These are phyloP conservation scores for Curvularia sp. DNA, from an alignment of 2,329 filamentous ascomycete genomes.

Conservation along the genomic window DNA sequence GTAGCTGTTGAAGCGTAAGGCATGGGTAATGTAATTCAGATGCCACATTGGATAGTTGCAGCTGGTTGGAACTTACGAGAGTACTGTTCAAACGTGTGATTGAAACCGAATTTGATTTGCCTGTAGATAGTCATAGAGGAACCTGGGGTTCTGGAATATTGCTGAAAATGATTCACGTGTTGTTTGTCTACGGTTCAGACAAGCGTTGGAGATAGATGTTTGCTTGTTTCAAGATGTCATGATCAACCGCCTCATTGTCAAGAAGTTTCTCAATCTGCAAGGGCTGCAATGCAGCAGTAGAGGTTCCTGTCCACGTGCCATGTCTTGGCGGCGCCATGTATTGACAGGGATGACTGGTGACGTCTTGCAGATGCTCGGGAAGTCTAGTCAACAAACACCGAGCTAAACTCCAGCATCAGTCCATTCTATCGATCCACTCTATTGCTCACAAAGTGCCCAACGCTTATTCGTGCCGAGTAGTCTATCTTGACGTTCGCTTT, in stretches of 20 bases:
- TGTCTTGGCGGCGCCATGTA: constrained; percentile 23
- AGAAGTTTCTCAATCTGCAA: too few species aligned
- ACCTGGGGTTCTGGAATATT: too few species aligned
- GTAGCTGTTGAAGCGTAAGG: too few species aligned
- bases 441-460: not conserved
- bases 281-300: too few species aligned
- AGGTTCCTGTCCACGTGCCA: constrained; percentile 13
- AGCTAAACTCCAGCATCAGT: constrained; percentile 13
- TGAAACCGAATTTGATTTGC: too few species aligned
- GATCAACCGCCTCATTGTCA: not conserved
- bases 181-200: not conserved
- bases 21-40: too few species aligned
- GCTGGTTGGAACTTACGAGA: too few species aligned
- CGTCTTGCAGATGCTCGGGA: constrained; percentile 29
- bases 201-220: not conserved
- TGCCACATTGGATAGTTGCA: too few species aligned
- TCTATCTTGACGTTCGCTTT: not conserved
- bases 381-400: constrained; percentile 27
- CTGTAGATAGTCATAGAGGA: too few species aligned
- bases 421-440: not conserved
- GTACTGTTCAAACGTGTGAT: too few species aligned
- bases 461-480: not conserved
- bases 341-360: constrained; percentile 13
- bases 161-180: too few species aligned
- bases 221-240: not conserved